Conservation (phyloP, 2,329 filamentous ascomycete genomes). For the Pyrenophora teres region DNA sequence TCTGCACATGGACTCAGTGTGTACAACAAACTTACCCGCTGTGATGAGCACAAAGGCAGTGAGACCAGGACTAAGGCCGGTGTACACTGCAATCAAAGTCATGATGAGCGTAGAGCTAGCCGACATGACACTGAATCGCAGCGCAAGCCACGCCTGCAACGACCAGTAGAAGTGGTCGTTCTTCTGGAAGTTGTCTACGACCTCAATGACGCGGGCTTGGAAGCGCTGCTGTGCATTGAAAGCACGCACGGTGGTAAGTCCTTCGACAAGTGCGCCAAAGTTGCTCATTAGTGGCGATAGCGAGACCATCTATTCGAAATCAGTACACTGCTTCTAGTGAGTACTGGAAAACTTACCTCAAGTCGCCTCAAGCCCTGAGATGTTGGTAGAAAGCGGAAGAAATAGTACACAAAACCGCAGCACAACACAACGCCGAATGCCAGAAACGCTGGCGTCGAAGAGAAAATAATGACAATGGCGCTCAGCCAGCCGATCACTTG, state of each 20-base stretch:
- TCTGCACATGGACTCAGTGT: conserved; percentile 75
- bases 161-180: conserved; percentile 97
- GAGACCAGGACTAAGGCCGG: conserved; percentile 74
- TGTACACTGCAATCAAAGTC: conserved; percentile 74
- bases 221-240: conserved; percentile 80
- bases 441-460: conserved; percentile 77
- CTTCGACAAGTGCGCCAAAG: conserved; percentile 84
- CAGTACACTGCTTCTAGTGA: conserved; percentile 4
- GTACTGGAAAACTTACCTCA: conserved; percentile 54
- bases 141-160: conserved; percentile 82
- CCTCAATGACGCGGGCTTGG: conserved; percentile 76
- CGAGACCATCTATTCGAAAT: conserved; percentile 68
- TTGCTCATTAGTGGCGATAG: conserved; percentile 89
- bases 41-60: conserved; percentile 83
- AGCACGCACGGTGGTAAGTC: conserved; percentile 83
- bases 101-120: conserved; percentile 74
- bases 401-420: conserved; percentile 71
- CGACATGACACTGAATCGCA: conserved; percentile 75
- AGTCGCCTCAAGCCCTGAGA: conserved; percentile 82
- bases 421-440: conserved; percentile 72
- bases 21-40: conserved; percentile 66
- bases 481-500: conserved; percentile 72
- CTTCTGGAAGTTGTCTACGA: conserved; percentile 87
- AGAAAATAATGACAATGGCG: conserved; percentile 76
- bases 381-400: conserved; percentile 76